phyloP scores from a whole-genome alignment of 2,329 filamentous ascomycete species.

The Cadophora luteo-olivacea region DNA sequence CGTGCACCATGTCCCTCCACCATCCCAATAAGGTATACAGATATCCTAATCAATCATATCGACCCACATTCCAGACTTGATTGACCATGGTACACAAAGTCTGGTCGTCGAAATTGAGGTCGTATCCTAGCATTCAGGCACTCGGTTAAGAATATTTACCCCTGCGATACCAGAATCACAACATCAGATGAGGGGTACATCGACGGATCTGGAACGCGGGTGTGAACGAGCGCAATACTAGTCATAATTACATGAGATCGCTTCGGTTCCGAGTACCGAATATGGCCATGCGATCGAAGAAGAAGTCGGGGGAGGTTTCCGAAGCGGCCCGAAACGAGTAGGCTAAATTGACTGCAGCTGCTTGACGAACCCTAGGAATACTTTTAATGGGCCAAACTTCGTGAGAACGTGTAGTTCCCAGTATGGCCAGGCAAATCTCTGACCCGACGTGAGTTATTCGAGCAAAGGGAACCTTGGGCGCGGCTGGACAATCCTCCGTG shows the following conservation, averaged over 20 bases:
- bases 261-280: background rate
- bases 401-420: background rate
- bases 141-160: background rate
- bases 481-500: background rate
- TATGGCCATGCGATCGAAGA: background rate
- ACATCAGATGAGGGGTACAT: background rate
- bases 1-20: background rate
- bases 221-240: background rate
- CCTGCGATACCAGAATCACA: background rate
- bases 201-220: background rate
- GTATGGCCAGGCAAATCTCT: background rate
- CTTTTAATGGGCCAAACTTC: background rate
- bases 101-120: slow-evolving; percentile 6
- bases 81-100: background rate
- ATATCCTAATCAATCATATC: background rate
- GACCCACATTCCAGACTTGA: no score
- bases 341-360: background rate
- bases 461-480: background rate
- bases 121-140: background rate
- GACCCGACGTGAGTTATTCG: background rate
- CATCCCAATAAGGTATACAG: background rate
- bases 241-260: background rate
- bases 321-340: background rate
- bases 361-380: background rate
- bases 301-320: background rate